Conservation (phyloP, 805 yeast genomes). For the Tetrapisispora namnaoensis region DNA sequence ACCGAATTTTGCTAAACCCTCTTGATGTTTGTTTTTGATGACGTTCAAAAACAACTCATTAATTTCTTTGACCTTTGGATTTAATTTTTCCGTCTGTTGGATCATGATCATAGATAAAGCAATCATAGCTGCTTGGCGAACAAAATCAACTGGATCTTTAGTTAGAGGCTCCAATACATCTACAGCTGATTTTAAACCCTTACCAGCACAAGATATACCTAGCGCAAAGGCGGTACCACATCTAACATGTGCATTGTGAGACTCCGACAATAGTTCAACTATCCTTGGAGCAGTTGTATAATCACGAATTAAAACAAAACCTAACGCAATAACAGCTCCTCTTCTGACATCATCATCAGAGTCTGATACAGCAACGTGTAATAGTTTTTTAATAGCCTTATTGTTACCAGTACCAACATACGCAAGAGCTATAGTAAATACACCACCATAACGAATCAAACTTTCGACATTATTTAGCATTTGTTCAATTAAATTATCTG, state of each 20-base stretch:
- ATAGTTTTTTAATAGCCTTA: constrained; percentile 70
- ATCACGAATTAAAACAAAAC: constrained; percentile 83
- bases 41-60: constrained; percentile 66
- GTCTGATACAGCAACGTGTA: constrained; percentile 93
- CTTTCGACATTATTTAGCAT: constrained; percentile 70
- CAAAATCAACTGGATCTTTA: constrained; percentile 92
- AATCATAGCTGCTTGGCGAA: constrained; percentile 93
- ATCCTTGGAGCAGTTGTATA: constrained; percentile 90
- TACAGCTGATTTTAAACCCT: constrained; percentile 77
- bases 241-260: constrained; percentile 96
- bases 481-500: constrained; percentile 56
- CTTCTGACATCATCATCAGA: constrained; percentile 94
- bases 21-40: constrained; percentile 84
- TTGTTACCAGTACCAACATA: constrained; percentile 95
- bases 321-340: constrained; percentile 86
- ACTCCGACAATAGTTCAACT: constrained; percentile 84
- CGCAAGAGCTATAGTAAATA: constrained; percentile 86
- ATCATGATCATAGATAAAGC: constrained; percentile 86
- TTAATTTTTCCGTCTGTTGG: constrained; percentile 73
- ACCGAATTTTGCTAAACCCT: constrained; percentile 94
- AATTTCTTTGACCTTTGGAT: constrained; percentile 70
- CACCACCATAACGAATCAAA: constrained; percentile 90
- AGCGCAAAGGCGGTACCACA: constrained; percentile 97
- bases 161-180: constrained; percentile 88
- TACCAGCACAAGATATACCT: constrained; percentile 95